Conservation (phyloP, 768 basidiomycete genomes). For the Suillus sp. region DNA sequence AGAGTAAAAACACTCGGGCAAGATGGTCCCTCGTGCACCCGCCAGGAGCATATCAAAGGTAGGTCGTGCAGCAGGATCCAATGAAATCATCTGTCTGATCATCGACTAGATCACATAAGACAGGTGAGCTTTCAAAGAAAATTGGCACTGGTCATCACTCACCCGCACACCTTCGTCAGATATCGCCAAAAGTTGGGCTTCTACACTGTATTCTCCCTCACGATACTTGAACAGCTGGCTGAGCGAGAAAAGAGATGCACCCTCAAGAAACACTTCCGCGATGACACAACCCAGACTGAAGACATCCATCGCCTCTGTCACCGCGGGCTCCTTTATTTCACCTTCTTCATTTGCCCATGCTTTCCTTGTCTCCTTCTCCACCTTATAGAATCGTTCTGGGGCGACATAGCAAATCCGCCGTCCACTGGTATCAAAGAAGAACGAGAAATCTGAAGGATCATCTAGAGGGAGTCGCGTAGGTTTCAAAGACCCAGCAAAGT, state of each 20-base stretch:
- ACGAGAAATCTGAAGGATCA: conserved; percentile 96
- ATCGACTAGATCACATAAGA: conserved; percentile 56
- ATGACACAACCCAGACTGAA: conserved; percentile 95
- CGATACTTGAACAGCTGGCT: conserved; percentile 95
- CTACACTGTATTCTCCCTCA: conserved; percentile 79
- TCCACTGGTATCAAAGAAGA: conserved; percentile 96
- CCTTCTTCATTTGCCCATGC: conserved; percentile 52
- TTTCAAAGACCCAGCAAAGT: conserved; percentile 92
- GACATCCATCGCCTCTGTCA: conserved; percentile 97
- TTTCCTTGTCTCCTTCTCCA: conserved; percentile 73
- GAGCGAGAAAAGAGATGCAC: conserved; percentile 88
- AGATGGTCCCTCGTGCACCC: conserved; percentile 72
- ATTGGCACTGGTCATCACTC: conserved; percentile 33
- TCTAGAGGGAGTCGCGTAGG: conserved; percentile 94
- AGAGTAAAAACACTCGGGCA: conserved; percentile 93
- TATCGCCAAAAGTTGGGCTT: conserved; percentile 68
- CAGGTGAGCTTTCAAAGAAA: conserved; percentile 25
- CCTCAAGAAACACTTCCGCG: conserved; percentile 94
- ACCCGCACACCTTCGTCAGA: conserved; percentile 85
- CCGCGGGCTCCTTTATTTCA: conserved; percentile 68
- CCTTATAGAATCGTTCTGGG: conserved; percentile 91
- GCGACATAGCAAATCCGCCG: conserved; percentile 94
- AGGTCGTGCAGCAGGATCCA: conserved; percentile 76
- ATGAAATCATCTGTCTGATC: conserved; percentile 87
- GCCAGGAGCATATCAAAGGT: conserved; percentile 81